A percentile compares a stretch with the other conserved stretches of the same genome.
Conservation (phyloP, 495 filamentous ascomycete species). For the Cladorrhinum samala region DNA sequence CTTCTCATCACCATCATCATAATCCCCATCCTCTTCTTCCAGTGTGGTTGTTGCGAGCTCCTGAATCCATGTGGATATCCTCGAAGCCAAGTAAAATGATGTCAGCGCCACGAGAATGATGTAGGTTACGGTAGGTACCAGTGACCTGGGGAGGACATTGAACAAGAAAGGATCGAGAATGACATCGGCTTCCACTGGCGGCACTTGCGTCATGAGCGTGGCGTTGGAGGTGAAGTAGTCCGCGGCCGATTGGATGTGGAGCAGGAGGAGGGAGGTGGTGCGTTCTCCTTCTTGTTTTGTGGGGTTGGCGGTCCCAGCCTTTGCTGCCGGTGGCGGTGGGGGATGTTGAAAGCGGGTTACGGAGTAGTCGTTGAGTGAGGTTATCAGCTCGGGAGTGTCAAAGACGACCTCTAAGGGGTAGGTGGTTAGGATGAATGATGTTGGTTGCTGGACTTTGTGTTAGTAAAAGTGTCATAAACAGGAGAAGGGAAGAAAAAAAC, state of each 20-base stretch:
- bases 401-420: constrained; percentile 55
- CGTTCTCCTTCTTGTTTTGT: neutral
- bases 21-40: no score
- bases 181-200: constrained; percentile 72
- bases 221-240: constrained; percentile 74
- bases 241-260: constrained; percentile 69
- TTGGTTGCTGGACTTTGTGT: constrained; percentile 66
- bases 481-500: no score
- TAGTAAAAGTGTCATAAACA: no score
- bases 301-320: no score
- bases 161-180: constrained; percentile 82
- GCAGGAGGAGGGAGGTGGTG: constrained; percentile 60
- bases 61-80: constrained; percentile 31
- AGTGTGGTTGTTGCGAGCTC: neutral
- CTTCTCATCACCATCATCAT: constrained; percentile 21
- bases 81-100: constrained; percentile 41
- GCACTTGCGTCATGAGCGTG: constrained; percentile 69
- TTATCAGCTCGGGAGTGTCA: constrained; percentile 53
- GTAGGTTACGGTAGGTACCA: constrained; percentile 60
- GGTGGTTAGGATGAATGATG: constrained; percentile 63
- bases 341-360: constrained; percentile 27
- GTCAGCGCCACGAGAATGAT: constrained; percentile 49
- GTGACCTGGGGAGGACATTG: constrained; percentile 64
- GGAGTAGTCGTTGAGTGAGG: constrained; percentile 59
- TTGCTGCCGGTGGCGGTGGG: neutral